phyloP scores from a whole-genome alignment of 2,329 filamentous ascomycete genomes.

The Fusarium luffae region DNA sequence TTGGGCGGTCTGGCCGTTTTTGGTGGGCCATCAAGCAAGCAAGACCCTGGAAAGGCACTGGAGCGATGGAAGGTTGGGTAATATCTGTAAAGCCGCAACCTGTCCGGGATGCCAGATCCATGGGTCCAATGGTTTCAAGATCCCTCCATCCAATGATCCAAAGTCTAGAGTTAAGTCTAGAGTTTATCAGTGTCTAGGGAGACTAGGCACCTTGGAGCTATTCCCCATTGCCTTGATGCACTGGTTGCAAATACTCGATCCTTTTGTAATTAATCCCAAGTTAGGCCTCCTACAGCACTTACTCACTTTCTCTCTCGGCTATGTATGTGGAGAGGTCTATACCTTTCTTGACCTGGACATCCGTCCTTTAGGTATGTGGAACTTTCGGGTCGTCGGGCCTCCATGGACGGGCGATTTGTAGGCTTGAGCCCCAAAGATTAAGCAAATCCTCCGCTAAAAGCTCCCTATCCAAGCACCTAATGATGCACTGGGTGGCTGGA shows the following conservation, averaged over 20 bases:
- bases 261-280: not conserved
- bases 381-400: not conserved
- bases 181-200: not conserved
- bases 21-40: not conserved
- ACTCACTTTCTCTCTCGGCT: not conserved
- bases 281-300: not conserved
- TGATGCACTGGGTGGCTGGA: not conserved
- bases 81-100: constrained; percentile 20
- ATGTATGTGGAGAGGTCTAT: not conserved
- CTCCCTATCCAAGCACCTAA: not conserved
- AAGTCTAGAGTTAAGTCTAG: not conserved
- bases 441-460: constrained; percentile 10
- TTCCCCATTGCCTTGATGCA: not conserved
- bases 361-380: not conserved
- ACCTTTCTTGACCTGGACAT: not conserved
- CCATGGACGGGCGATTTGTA: not conserved
- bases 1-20: constrained; percentile 22
- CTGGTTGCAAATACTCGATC: not conserved
- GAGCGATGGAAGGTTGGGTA: not conserved
- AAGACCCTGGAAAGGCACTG: constrained; percentile 1
- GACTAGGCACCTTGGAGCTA: not conserved
- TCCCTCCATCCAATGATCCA: not conserved
- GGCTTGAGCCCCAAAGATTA: not conserved
- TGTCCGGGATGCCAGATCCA: constrained; percentile 13
- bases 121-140: not conserved